Conservation (phyloP, 2,329 filamentous ascomycete genomes). For the Sphaerostilbella broomeana region DNA sequence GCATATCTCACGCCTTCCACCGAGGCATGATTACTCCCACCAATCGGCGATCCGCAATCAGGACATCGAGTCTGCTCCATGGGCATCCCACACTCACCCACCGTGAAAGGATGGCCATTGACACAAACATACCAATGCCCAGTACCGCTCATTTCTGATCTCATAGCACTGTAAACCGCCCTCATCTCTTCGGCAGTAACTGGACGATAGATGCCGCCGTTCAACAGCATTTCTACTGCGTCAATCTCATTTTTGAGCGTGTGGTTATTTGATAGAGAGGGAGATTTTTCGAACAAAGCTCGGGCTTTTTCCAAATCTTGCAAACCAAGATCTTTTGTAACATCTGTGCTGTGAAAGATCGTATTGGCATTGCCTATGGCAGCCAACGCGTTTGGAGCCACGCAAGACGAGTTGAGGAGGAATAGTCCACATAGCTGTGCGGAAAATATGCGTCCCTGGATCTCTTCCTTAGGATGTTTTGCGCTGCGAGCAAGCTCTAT, state of each 20-base stretch:
- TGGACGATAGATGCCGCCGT: conserved; percentile 30
- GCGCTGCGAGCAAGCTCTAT: conserved; percentile 30
- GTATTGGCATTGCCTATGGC: background rate
- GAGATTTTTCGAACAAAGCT: background rate
- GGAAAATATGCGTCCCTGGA: conserved; percentile 44
- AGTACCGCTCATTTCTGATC: conserved; percentile 31
- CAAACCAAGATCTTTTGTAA: conserved; percentile 2
- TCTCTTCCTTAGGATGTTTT: conserved; percentile 34
- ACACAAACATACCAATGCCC: conserved; percentile 27
- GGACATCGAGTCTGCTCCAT: conserved; percentile 56
- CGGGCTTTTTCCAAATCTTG: background rate
- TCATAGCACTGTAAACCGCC: conserved; percentile 41
- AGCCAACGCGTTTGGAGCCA: background rate
- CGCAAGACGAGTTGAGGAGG: background rate
- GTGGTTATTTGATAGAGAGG: background rate
- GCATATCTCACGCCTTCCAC: conserved; percentile 47
- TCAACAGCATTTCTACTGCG: conserved; percentile 13
- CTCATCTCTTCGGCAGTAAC: conserved; percentile 35
- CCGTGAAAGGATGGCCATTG: conserved; percentile 42
- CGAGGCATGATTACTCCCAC: conserved; percentile 44
- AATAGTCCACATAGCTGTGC: conserved; percentile 40
- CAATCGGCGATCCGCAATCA: conserved; percentile 52
- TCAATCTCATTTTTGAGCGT: background rate
- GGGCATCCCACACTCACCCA: conserved; percentile 60
- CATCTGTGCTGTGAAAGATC: background rate